Conservation (phyloP, 345 rosid genomes). For the Gossypium thurberi region DNA sequence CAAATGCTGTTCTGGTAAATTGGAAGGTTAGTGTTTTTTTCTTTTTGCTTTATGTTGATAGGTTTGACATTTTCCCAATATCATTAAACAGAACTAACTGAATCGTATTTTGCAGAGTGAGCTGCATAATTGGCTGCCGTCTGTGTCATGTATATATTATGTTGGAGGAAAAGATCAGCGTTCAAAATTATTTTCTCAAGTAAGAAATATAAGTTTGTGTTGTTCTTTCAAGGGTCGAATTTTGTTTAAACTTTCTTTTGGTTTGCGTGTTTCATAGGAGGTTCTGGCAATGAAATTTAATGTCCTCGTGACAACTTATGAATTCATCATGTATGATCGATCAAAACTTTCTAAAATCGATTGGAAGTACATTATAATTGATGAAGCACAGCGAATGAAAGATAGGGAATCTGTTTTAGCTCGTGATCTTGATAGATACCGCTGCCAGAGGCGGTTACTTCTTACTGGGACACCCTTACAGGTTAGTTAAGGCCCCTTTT, state of each 20-base stretch:
- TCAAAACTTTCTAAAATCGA: slow-evolving; percentile 94
- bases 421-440: slow-evolving; percentile 98
- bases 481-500: slow-evolving; percentile 44
- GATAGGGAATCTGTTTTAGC: slow-evolving; percentile 99
- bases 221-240: slow-evolving; percentile 8
- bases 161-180: slow-evolving; percentile 96
- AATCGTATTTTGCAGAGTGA: slow-evolving; percentile 67
- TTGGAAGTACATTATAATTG: slow-evolving; percentile 97
- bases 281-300: slow-evolving; percentile 93
- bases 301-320: slow-evolving; percentile 97
- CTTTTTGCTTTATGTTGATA: slow-evolving; percentile 2
- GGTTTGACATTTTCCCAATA: slow-evolving; percentile 5
- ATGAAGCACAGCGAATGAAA: slow-evolving; percentile 99
- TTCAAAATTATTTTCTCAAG: slow-evolving; percentile 92
- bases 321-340: slow-evolving; percentile 98
- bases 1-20: slow-evolving; percentile 95
- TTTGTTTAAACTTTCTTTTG: slow-evolving; percentile 20
- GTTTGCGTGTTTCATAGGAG: slow-evolving; percentile 50
- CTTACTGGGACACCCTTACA: slow-evolving; percentile 99
- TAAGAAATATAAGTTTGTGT: slow-evolving; percentile 21
- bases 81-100: slow-evolving; percentile 15
- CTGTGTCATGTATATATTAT: slow-evolving; percentile 89
- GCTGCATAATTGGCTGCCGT: slow-evolving; percentile 92
- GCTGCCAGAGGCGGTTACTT: slow-evolving; percentile 97
- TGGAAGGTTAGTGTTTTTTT: slow-evolving; percentile 78